Evolutionary conservation across 768 basidiomycete genomes (phyloP), one percentile per base, ranked within the genome.

Genomic region (Tylopilus cervinicoccineus): DNA sequence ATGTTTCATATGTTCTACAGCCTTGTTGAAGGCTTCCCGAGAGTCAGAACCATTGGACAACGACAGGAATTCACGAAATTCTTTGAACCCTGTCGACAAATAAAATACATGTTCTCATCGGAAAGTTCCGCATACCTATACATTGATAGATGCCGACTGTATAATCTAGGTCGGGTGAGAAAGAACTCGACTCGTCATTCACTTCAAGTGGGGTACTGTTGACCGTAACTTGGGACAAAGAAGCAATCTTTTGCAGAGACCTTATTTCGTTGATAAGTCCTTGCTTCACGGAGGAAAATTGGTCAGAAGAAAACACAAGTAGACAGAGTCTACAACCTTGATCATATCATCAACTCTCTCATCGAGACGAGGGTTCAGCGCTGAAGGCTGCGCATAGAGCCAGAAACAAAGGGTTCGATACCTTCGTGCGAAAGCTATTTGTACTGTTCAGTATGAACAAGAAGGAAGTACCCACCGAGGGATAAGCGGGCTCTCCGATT

Each of bases 61-160:
- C n/a, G 70, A 68, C 23, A 92, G 70, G 66, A 87, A 84, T 20
- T 73, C 61, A 53, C 82, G 73, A 60, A 99, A 97, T 68, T 97
- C 95, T 64, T 86, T 92, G 71, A 89, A 98, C 6, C 96, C 95
- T 97, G 57, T 32, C 16, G 37, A 20, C 11, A 29, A 43, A 37
- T 62, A 47, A 46, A 53, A 52, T n/a, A 38, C 32, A 33, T 27
- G 17, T 22, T 17, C 38, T 16, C 29, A 27, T 22, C 26, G 9
- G 40, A 44, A 38, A 19, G 43, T 58, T 33, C 32, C 16, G 7
- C 67, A 36, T 59, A 88, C 94, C 95, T 51, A 99, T 99, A 0
- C 91, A 81, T 64, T 99, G 96, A 67, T 88, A 97, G 48, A 98
- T 88, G 1, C 96, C 95, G 10, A 84, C 66, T 0, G 88, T 88